Evolutionary conservation across 2,329 filamentous ascomycete genomes (phyloP), one percentile per base, ranked within the genome.

Genomic region (Penicillium sp.): DNA sequence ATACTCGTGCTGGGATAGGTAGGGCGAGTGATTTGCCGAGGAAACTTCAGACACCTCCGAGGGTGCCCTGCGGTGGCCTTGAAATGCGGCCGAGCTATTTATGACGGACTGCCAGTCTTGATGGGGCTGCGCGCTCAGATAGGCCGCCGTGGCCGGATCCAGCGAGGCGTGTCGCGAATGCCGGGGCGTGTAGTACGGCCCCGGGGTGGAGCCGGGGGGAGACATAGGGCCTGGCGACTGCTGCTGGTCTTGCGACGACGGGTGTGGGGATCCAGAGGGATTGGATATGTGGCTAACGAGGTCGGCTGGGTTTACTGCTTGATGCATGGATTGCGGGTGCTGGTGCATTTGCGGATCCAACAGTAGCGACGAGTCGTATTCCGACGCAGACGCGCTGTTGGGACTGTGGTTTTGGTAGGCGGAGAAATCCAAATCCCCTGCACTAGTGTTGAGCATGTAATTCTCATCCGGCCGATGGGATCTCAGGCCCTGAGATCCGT

Each of bases 1-100:
- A 63, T 95, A 82, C 62, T 96, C 91, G 52, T 87, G 80, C 58
- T 86, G 86, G 25, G 80, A 81, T 49, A 95, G 73, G 64, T 89
- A 89, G 3, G 92, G 92, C 15, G 92, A 96, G 23, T 85, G 87
- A 20, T 88, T 84, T 13, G 85, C 88, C 15, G 89, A 95, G 2
- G 82, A 95, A 5, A 95, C 85, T 59, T 96, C 92, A 2, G 90
- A 95, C 63, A 86, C 89, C 60, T 96, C 92, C n/a, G 91, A 96
- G 1, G 89, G 88, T 32, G 82, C 84, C 63, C 91, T 83, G 60
- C 90, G 81, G 66, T 96, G 92, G n/a, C 81, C 78, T 58, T 88
- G 86, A 64, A 95, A 96, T 52, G 77, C 73, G 31, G 77, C 73
- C 32, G 75, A 72, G 59, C 79, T 79, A 64, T 74, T 76, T 53